These are phyloP conservation scores for Dendrothele bispora DNA, from an alignment of 768 basidiomycete species.

Conservation along the genomic window DNA sequence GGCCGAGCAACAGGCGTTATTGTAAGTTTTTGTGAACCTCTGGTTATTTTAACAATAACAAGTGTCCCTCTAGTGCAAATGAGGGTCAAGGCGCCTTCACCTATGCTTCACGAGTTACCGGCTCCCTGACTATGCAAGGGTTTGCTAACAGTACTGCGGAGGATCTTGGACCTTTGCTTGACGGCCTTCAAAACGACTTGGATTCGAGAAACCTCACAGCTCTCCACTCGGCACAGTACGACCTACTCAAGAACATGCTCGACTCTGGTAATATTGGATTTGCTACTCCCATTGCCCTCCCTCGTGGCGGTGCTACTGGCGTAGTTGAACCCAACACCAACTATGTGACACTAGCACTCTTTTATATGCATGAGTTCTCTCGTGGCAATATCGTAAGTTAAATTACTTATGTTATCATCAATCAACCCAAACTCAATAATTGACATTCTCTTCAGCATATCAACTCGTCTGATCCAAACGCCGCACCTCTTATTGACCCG, in stretches of 20 bases:
- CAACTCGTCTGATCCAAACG: slow-evolving; percentile 2
- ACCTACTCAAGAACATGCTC: background rate
- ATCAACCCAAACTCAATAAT: background rate
- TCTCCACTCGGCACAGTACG: background rate
- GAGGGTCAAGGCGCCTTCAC: background rate
- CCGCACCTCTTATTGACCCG: slow-evolving; percentile 2
- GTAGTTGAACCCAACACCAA: background rate
- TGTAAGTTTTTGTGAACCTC: too few species aligned
- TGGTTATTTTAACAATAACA: too few species aligned
- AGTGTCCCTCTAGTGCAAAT: too few species aligned
- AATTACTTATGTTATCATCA: background rate
- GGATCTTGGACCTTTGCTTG: background rate
- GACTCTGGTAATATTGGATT: background rate
- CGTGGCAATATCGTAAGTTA: slow-evolving; percentile 5
- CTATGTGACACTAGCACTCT: background rate
- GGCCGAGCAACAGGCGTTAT: too few species aligned
- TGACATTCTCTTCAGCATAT: slow-evolving; percentile 8
- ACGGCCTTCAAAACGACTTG: background rate
- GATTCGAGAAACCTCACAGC: background rate
- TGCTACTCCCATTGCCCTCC: background rate
- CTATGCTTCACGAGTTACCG: background rate
- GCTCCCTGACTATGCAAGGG: background rate
- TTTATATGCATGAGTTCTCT: background rate
- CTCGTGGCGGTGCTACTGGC: background rate
- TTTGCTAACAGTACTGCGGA: background rate